Evolutionary conservation across 805 yeast species (phyloP), one percentile per base, ranked within the genome.

Genomic region (Dipodascus geniculatus): DNA sequence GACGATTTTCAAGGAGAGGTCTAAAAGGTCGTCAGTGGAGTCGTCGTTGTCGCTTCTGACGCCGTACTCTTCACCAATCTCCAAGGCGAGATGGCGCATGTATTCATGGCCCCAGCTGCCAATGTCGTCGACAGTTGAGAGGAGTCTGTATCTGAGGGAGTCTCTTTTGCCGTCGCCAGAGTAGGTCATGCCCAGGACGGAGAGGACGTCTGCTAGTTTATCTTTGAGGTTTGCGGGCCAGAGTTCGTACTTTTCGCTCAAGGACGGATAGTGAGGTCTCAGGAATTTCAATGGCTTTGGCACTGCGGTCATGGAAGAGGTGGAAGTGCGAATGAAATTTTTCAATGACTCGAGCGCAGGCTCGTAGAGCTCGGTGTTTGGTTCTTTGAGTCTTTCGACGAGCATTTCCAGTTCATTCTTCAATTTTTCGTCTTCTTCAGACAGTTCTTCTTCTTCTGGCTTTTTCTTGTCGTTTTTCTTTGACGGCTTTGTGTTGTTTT

Each of bases 301-400:
- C 51, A 93, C 99, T 2, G 99, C 99, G 1, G 99, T 93, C 97
- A 93, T 93, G 6, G 97, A 90, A 42, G 96, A 87, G 2, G 99
- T 93, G 11, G 97, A 86, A 53, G 93, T 95, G 60, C 87, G 81
- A 63, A 93, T 90, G 62, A 80, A 80, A 50, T 76, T 78, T 65
- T 88, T 89, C 68, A 93, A 77, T 52, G 82, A 75, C 47, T 76
- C 75, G 61, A 93, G 75, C n/a, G 88, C 77, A 11, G 80, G 71
- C 35, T 70, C 70, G 65, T 87, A 85, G 20, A 80, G 71, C 19
- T 71, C 66, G 4, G 61, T 49, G 49, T 74, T 63, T 22, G 66
- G 52, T 57, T 73, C 76, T 61, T 71, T 71, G 57, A 93, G 73
- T 53, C 87, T 78, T 68, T 88, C 95, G 9, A 89, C 97, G 42